A percentile compares a stretch with the other conserved stretches of the same genome.
These are phyloP conservation scores for Globisporangium emineosum DNA, from an alignment of 352 stramenopile genomes.

Conservation along the genomic window DNA sequence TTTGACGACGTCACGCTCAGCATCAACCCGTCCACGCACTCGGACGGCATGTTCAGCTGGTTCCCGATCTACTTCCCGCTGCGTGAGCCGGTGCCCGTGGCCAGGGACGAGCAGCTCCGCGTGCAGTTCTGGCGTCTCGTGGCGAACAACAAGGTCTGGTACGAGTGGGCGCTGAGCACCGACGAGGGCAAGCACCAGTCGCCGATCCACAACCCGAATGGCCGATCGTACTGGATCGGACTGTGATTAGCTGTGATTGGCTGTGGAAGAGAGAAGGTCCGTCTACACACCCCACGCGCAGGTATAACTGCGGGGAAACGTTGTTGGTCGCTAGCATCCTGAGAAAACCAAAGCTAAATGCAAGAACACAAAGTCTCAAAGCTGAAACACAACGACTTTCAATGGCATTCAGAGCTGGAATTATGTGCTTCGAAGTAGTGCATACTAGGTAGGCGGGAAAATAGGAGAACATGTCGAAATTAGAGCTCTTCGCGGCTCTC, in stretches of 20 bases:
- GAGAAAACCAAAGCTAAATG: not conserved
- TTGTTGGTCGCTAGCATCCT: not conserved
- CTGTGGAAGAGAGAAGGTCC: no score
- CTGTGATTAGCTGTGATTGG: no score
- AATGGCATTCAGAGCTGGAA: not conserved
- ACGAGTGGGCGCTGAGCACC: conserved; percentile 94
- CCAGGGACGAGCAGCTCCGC: conserved; percentile 69
- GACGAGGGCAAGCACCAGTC: conserved; percentile 38
- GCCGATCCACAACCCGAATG: conserved; percentile 96
- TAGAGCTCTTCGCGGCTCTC: conserved; percentile 27
- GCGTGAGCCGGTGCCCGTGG: conserved; percentile 84
- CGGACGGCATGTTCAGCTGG: conserved; percentile 98
- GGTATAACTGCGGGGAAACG: not conserved
- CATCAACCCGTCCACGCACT: conserved; percentile 95
- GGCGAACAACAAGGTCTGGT: conserved; percentile 93
- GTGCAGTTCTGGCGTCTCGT: conserved; percentile 93
- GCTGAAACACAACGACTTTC: not conserved
- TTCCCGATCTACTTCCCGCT: conserved; percentile 99
- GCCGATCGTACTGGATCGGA: conserved; percentile 94
- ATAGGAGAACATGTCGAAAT: not conserved
- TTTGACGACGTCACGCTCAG: conserved; percentile 93
- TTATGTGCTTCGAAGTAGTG: no score
- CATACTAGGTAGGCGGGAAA: not conserved
- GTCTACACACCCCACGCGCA: no score
- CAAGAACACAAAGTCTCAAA: not conserved